These are phyloP conservation scores for Candida tetrigidarum DNA, from an alignment of 1,139 yeast genomes.

Conservation along the genomic window DNA sequence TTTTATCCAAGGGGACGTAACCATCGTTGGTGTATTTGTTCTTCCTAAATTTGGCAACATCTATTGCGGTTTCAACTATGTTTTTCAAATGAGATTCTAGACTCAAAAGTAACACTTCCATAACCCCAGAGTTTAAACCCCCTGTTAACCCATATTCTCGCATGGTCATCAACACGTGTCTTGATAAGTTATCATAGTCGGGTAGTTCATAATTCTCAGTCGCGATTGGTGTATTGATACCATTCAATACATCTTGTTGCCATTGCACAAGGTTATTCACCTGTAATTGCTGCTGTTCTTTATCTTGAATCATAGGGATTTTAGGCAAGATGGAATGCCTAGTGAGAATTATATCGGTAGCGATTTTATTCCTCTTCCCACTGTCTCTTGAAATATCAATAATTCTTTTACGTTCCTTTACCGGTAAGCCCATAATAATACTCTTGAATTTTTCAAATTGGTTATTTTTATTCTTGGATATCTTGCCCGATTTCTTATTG, in stretches of 20 bases:
- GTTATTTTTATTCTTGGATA: slow-evolving; percentile 52
- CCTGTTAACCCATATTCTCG: slow-evolving; percentile 94
- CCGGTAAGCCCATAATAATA: slow-evolving; percentile 86
- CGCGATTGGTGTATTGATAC: slow-evolving; percentile 83
- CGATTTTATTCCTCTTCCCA: slow-evolving; percentile 75
- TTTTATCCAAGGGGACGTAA: slow-evolving; percentile 21
- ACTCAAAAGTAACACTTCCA: slow-evolving; percentile 79
- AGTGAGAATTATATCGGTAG: slow-evolving; percentile 78
- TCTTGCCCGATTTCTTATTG: slow-evolving; percentile 47
- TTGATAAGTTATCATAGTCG: slow-evolving; percentile 69
- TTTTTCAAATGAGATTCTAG: slow-evolving; percentile 78
- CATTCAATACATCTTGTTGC: slow-evolving; percentile 93
- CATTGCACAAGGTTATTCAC: slow-evolving; percentile 72
- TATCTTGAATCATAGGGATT: slow-evolving; percentile 77
- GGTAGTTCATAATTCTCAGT: slow-evolving; percentile 84
- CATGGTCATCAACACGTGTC: slow-evolving; percentile 80
- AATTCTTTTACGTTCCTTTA: slow-evolving; percentile 82
- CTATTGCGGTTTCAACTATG: slow-evolving; percentile 76
- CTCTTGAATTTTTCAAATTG: slow-evolving; percentile 84
- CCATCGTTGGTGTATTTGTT: slow-evolving; percentile 55
- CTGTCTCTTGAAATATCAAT: slow-evolving; percentile 83
- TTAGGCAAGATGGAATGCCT: slow-evolving; percentile 87
- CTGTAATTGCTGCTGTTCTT: slow-evolving; percentile 52
- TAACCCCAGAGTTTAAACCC: slow-evolving; percentile 68
- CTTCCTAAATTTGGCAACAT: slow-evolving; percentile 64